Base-by-base conservation (phyloP, 73 alveolate species). In the Symbiodinium pilosum region DNA sequence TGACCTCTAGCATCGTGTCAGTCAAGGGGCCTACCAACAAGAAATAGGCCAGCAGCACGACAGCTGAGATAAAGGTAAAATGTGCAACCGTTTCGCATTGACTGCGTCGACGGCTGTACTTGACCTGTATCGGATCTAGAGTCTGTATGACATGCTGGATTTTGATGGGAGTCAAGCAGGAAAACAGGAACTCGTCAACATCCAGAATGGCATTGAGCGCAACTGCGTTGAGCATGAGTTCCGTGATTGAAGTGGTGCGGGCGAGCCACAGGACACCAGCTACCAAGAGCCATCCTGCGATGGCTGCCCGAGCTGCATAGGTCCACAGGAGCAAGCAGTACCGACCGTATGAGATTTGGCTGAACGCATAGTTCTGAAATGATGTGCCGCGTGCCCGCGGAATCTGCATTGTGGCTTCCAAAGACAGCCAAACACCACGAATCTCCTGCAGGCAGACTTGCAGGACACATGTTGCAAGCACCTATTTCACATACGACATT, bases 321-420 rank as follows among this genome's bases (percentile, higher is more conserved):
- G 36, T 59, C 36, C 28, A 18, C 77, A 59, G 32, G 28, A 59
- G 77, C 38, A 59, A 36, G 77, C 77, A 18, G 77, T 59, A 59
- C 12, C 77, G 77, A 24, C 77, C 77, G 32, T 59, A 59, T 7
- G 77, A 59, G 39, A 59, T 12, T 9, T 24, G 6, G 16, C 9
- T 43, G 28, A 73, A 73, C 47, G 32, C 2, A 2, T 7, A 2
- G 30, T 73, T 73, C 47, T 73, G 32, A 5, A 73, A 34, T 1
- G 47, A 2, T 11, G 47, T 73, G 47, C 43, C 34, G n/a, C 43
- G 14, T 43, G 86, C 86, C 43, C 24, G n/a, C 43, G 86, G 47
- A 44, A 73, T 73, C 86, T 73, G 86, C 86, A 73, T 7, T 0
- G 86, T 73, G 86, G 86, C 86, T 24, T 73, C 86, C 47, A 73